phyloP scores from a whole-genome alignment of 305 asterid genomes.

The Fraxinus dipetala region DNA sequence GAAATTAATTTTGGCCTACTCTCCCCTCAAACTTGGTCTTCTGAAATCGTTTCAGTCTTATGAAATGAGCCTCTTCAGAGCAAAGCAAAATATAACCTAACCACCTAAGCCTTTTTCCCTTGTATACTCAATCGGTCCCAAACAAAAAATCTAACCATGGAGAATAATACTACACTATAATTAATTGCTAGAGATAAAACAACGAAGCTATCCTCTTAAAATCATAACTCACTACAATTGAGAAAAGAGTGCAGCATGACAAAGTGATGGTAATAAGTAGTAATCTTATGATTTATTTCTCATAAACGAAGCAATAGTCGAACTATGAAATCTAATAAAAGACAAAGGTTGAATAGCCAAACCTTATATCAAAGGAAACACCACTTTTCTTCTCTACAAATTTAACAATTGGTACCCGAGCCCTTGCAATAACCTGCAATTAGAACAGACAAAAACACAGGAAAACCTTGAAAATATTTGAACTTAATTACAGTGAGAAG shows the following conservation, averaged over 20 bases:
- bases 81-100: not conserved
- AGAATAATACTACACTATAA: not conserved
- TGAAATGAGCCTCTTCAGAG: not conserved
- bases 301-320: not conserved
- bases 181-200: not conserved
- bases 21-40: not conserved
- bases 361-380: conserved; percentile 85
- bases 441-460: conserved; percentile 8
- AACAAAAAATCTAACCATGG: not conserved
- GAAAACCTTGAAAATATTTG: conserved; percentile 5
- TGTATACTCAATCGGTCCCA: not conserved
- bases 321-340: not conserved
- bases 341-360: conserved; percentile 13
- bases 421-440: conserved; percentile 83
- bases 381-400: conserved; percentile 91
- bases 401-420: conserved; percentile 90
- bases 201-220: not conserved
- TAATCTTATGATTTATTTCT: not conserved
- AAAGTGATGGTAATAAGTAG: not conserved
- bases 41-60: not conserved
- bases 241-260: not conserved
- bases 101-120: not conserved
- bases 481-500: conserved; percentile 17
- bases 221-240: not conserved
- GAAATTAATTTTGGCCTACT: not conserved